phyloP scores from a whole-genome alignment of 352 stramenopile genomes.

The Globisporangium echinulatum region DNA sequence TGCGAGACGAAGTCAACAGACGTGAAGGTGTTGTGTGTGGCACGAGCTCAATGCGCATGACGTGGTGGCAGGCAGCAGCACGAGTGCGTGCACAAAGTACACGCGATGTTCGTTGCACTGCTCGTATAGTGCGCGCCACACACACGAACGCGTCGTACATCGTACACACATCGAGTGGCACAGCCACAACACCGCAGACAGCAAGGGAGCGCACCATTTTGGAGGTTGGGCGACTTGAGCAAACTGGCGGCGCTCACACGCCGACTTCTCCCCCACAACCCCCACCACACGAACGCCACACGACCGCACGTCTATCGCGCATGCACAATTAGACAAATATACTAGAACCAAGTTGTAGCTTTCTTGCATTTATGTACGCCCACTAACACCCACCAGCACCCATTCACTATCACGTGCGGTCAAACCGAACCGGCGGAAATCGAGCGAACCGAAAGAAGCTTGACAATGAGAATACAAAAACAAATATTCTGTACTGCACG shows the following conservation, averaged over 20 bases:
- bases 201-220: slow-evolving; percentile 11
- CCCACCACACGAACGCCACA: not conserved
- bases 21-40: not conserved
- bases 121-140: not conserved
- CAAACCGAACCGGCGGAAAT: not conserved
- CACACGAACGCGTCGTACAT: not conserved
- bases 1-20: not conserved
- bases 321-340: not conserved
- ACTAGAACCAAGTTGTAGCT: not conserved
- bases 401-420: not conserved
- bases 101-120: not conserved
- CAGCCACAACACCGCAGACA: not conserved
- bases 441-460: no score
- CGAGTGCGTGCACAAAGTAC: not conserved
- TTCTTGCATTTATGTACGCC: not conserved
- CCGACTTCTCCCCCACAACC: not conserved
- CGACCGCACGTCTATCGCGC: not conserved
- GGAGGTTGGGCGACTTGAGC: slow-evolving; percentile 13
- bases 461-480: no score
- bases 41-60: not conserved
- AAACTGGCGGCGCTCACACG: slow-evolving; percentile 8
- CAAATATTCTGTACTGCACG: no score
- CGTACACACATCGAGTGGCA: not conserved
- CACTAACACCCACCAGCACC: not conserved
- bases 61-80: not conserved